Conservation (phyloP, 306 rosid species). For the Phaseolus lunatus region DNA sequence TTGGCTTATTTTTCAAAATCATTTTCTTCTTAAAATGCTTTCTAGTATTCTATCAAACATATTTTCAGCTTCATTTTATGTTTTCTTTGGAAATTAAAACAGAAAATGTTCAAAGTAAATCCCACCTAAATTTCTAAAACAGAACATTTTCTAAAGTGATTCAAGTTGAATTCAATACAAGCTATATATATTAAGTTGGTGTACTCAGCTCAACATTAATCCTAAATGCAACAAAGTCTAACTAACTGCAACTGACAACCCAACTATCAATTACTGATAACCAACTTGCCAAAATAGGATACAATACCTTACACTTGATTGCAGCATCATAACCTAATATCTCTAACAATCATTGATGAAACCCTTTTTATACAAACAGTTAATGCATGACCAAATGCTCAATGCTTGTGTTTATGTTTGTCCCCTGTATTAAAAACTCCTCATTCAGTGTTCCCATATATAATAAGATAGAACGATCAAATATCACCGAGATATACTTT, state of each 20-base stretch:
- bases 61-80: too few relatives aligned
- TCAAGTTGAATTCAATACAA: background rate
- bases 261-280: background rate
- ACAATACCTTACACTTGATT: background rate
- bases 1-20: too few relatives aligned
- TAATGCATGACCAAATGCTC: slow-evolving; percentile 16
- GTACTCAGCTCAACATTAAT: background rate
- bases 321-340: background rate
- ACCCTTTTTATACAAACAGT: background rate
- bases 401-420: background rate
- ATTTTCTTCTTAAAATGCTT: too few relatives aligned
- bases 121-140: too few relatives aligned
- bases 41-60: too few relatives aligned
- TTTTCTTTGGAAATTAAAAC: too few relatives aligned
- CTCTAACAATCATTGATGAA: background rate
- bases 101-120: too few relatives aligned
- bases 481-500: slow-evolving; percentile 26
- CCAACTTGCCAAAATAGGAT: background rate
- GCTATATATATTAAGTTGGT: background rate
- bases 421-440: slow-evolving; percentile 5
- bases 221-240: background rate
- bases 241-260: background rate
- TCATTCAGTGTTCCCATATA: slow-evolving; percentile 25
- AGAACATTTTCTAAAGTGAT: background rate
- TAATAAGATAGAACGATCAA: slow-evolving; percentile 11